Percentiles rank a stretch among this genome's conserved stretches.
Evolutionary conservation across 495 filamentous ascomycete species (phyloP).

Genomic region (Thozetella sp.): DNA sequence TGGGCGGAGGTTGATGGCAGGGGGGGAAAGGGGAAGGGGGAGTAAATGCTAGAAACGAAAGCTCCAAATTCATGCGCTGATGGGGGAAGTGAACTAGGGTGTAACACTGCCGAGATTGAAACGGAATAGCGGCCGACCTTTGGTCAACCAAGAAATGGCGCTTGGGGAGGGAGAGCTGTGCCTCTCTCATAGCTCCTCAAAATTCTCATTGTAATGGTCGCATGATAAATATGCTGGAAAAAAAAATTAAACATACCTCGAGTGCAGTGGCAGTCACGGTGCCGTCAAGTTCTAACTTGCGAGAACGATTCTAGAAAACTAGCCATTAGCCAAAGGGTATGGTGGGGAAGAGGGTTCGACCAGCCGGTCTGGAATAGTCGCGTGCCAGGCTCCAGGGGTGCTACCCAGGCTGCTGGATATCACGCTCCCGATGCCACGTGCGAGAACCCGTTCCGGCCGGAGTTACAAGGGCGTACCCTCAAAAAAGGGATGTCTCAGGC

Average conservation of each 20-base stretch:
- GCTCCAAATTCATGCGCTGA: slow-evolving; percentile 33
- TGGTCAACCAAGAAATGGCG: slow-evolving; percentile 5
- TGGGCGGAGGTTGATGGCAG: not conserved
- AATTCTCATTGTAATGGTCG: no score
- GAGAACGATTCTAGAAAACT: no score
- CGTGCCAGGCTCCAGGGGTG: not conserved
- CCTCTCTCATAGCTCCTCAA: slow-evolving; percentile 19
- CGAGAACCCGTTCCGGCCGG: not conserved
- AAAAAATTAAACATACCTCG: no score
- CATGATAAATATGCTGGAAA: no score
- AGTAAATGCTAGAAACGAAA: slow-evolving; percentile 23
- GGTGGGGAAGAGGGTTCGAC: not conserved
- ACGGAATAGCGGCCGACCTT: slow-evolving; percentile 27
- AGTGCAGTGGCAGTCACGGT: no score
- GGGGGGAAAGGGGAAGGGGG: slow-evolving; percentile 1
- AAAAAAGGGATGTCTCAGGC: not conserved
- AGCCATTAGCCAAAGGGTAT: not conserved
- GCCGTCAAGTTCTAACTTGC: no score
- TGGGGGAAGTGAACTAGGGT: slow-evolving; percentile 35
- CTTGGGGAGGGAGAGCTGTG: not conserved
- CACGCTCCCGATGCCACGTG: not conserved
- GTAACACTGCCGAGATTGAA: slow-evolving; percentile 44
- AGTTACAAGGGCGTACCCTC: not conserved
- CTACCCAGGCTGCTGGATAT: slow-evolving; percentile 1
- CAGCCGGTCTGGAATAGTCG: not conserved